Conservation (phyloP, 2,329 filamentous ascomycete genomes). For the Botrytis galanthina region DNA sequence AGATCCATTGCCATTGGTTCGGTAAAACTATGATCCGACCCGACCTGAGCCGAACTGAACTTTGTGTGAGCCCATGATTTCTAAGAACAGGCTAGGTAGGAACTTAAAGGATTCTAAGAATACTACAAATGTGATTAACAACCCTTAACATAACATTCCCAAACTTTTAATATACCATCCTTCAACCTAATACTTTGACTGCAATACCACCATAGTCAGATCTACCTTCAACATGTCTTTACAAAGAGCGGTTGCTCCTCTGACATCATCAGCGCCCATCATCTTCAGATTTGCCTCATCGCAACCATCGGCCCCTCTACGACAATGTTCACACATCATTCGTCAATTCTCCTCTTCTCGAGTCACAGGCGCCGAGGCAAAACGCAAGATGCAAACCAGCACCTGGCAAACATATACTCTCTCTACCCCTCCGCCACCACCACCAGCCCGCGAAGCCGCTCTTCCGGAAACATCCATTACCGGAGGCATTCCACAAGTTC, state of each 20-base stretch:
- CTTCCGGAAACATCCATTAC: constrained; percentile 61
- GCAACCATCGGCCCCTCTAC: constrained; percentile 37
- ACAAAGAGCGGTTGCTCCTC: constrained; percentile 34
- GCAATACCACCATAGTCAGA: neutral
- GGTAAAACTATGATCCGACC: constrained; percentile 15
- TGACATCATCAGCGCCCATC: constrained; percentile 36
- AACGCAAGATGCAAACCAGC: constrained; percentile 62
- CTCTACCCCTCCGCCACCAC: constrained; percentile 41
- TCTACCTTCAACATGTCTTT: constrained; percentile 31
- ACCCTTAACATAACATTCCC: neutral
- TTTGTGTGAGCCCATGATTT: constrained; percentile 19
- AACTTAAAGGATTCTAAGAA: neutral
- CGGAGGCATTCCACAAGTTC: constrained; percentile 43
- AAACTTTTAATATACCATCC: neutral
- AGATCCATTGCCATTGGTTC: constrained; percentile 4
- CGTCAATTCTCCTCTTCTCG: constrained; percentile 49
- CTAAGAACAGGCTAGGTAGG: constrained; percentile 4
- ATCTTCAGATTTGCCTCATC: constrained; percentile 36
- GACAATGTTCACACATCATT: constrained; percentile 41
- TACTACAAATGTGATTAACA: constrained; percentile 6
- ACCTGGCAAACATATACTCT: constrained; percentile 61
- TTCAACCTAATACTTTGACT: neutral
- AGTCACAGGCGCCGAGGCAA: constrained; percentile 47
- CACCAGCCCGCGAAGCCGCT: constrained; percentile 54
- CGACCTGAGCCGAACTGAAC: constrained; percentile 3